phyloP scores from a whole-genome alignment of 2,329 filamentous ascomycete species.

The Beauveria rudraprayagi region DNA sequence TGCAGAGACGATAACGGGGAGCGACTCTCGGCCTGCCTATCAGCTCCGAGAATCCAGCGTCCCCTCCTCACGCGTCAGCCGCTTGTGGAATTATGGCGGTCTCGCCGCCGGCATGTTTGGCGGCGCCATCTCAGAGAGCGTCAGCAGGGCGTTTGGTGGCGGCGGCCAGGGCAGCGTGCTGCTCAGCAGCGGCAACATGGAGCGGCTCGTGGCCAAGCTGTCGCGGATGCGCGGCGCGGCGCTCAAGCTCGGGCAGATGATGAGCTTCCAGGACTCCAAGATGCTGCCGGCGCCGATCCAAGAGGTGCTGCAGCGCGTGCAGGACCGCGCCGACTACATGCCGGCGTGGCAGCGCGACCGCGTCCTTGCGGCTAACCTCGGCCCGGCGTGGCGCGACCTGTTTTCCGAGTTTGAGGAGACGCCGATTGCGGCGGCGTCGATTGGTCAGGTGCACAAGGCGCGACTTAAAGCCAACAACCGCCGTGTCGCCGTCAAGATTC shows the following conservation, averaged over 20 bases:
- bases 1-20: slow-evolving; percentile 4
- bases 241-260: slow-evolving; percentile 95
- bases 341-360: slow-evolving; percentile 84
- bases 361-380: slow-evolving; percentile 72
- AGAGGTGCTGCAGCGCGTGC: slow-evolving; percentile 84
- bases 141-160: slow-evolving; percentile 71
- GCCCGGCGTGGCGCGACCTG: slow-evolving; percentile 73
- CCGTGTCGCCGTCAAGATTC: slow-evolving; percentile 87
- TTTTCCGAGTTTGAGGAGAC: slow-evolving; percentile 82
- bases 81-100: slow-evolving; percentile 91
- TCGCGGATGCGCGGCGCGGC: slow-evolving; percentile 95
- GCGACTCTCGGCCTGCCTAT: slow-evolving; percentile 36
- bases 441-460: slow-evolving; percentile 90
- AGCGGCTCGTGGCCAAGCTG: slow-evolving; percentile 83
- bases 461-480: slow-evolving; percentile 66
- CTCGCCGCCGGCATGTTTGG: slow-evolving; percentile 93
- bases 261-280: slow-evolving; percentile 96
- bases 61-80: slow-evolving; percentile 75
- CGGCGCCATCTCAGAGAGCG: slow-evolving; percentile 76
- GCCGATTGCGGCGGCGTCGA: slow-evolving; percentile 91
- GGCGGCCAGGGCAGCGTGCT: slow-evolving; percentile 66
- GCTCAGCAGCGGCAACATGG: slow-evolving; percentile 84
- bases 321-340: slow-evolving; percentile 98
- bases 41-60: slow-evolving; percentile 82
- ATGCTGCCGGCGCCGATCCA: slow-evolving; percentile 85